phyloP scores from a whole-genome alignment of 2,329 filamentous ascomycete species.

The Didymella sp. region DNA sequence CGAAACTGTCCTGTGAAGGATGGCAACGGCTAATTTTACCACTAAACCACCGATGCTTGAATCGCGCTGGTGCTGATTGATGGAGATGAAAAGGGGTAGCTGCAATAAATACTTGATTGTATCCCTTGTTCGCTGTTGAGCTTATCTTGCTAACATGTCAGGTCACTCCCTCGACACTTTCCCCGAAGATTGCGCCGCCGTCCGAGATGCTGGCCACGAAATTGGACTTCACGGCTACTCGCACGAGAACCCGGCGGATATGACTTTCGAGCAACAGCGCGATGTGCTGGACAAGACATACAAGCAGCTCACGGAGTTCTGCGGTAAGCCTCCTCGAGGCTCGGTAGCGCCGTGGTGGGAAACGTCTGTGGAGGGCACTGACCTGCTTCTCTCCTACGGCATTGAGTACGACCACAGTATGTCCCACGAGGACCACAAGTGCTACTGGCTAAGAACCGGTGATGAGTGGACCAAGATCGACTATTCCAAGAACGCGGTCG shows the following conservation, averaged over 20 bases:
- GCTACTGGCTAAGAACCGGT: conserved; percentile 68
- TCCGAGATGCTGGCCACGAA: conserved; percentile 70
- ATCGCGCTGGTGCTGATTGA: too few species aligned
- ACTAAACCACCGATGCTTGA: too few species aligned
- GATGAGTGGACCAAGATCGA: conserved; percentile 73
- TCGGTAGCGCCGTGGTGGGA: conserved; percentile 81
- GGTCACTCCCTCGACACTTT: conserved; percentile 69
- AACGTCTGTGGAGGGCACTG: conserved; percentile 69
- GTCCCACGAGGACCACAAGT: conserved; percentile 68
- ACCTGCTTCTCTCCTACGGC: conserved; percentile 69
- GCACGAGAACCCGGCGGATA: conserved; percentile 74
- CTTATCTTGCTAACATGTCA: not conserved
- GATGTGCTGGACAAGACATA: conserved; percentile 79
- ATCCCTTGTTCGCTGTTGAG: too few species aligned
- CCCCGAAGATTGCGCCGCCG: conserved; percentile 66
- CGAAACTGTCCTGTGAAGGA: too few species aligned
- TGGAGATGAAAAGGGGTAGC: too few species aligned
- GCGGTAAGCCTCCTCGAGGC: conserved; percentile 72
- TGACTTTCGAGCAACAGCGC: conserved; percentile 76
- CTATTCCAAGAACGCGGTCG: conserved; percentile 65
- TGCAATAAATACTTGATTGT: too few species aligned
- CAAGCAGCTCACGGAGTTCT: conserved; percentile 72
- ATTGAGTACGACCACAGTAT: conserved; percentile 74
- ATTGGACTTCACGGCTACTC: conserved; percentile 74
- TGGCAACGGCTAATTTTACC: too few species aligned